A percentile compares a stretch with the other conserved stretches of the same genome.
phyloP scores from a whole-genome alignment of 345 rosid genomes.

The Boechera divaricarpa region DNA sequence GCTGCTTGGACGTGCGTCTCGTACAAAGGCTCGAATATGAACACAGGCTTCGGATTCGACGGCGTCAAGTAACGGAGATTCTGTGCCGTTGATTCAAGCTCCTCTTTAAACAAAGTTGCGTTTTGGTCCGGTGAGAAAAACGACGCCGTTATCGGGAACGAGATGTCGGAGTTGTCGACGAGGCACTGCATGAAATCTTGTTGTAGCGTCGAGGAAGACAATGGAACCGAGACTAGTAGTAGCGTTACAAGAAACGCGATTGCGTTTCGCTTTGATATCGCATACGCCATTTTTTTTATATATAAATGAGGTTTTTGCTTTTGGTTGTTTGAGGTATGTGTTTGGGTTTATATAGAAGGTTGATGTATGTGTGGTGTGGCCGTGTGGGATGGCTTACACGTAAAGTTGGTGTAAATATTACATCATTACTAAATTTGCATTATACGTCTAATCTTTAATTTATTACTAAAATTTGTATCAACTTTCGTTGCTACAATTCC shows the following conservation, averaged over 20 bases:
- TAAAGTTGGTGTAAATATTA: slow-evolving; percentile 42
- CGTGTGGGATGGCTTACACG: slow-evolving; percentile 26
- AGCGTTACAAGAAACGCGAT: slow-evolving; percentile 34
- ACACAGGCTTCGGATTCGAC: slow-evolving; percentile 62
- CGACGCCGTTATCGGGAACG: slow-evolving; percentile 46
- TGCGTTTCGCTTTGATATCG: slow-evolving; percentile 18
- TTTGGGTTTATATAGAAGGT: slow-evolving; percentile 39
- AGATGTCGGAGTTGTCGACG: slow-evolving; percentile 48
- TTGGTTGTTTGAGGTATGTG: slow-evolving; percentile 39
- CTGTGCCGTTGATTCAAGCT: slow-evolving; percentile 58
- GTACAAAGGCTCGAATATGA: slow-evolving; percentile 62
- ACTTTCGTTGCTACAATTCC: not conserved
- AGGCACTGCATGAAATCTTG: slow-evolving; percentile 59
- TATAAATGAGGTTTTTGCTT: slow-evolving; percentile 29
- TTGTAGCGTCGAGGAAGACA: slow-evolving; percentile 41
- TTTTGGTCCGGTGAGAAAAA: slow-evolving; percentile 50
- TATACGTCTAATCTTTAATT: not conserved
- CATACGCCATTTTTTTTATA: slow-evolving; percentile 26
- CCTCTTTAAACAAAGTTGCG: slow-evolving; percentile 50
- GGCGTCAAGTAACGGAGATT: slow-evolving; percentile 60
- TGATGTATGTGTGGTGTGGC: slow-evolving; percentile 19
- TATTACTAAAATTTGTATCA: slow-evolving; percentile 6
- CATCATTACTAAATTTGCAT: slow-evolving; percentile 19
- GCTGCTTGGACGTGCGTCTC: slow-evolving; percentile 73
- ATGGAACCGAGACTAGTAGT: slow-evolving; percentile 30